Percentiles rank a stretch among this genome's conserved stretches.
phyloP scores from a whole-genome alignment of 805 yeast genomes.

The Cyberlindnera mississippiensis region DNA sequence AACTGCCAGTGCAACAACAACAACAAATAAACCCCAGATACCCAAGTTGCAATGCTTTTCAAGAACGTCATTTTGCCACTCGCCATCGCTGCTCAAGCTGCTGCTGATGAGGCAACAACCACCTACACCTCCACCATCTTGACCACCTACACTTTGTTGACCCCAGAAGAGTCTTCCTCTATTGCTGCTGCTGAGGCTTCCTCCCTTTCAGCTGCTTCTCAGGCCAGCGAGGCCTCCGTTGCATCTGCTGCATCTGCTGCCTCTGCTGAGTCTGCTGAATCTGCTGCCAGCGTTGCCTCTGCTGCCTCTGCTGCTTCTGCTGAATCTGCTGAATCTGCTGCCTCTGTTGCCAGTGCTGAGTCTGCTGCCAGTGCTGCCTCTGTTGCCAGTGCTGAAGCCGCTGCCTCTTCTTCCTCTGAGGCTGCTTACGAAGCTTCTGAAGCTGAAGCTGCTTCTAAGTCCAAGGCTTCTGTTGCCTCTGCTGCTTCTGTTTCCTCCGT shows the following conservation, averaged over 20 bases:
- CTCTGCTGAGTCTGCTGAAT: constrained; percentile 22
- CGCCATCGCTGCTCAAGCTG: constrained; percentile 29
- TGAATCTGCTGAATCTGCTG: constrained; percentile 9
- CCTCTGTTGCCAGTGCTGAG: constrained; percentile 24
- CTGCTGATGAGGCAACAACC: constrained; percentile 33
- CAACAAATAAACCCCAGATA: neutral
- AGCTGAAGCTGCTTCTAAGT: constrained; percentile 28
- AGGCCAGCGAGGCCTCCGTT: constrained; percentile 4
- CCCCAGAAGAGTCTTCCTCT: constrained; percentile 26
- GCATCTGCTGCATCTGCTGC: constrained; percentile 15
- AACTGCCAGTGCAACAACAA: too few species aligned
- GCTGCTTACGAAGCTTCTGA: constrained; percentile 21
- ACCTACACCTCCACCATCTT: constrained; percentile 38
- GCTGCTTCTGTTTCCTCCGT: constrained; percentile 22
- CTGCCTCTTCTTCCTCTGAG: constrained; percentile 8
- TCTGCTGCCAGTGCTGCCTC: constrained; percentile 15
- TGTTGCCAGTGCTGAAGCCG: constrained; percentile 18
- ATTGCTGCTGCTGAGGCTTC: constrained; percentile 7
- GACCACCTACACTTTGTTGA: constrained; percentile 29
- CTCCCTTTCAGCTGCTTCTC: constrained; percentile 20
- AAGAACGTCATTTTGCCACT: constrained; percentile 22
- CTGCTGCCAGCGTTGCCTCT: constrained; percentile 22
- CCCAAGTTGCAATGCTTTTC: constrained; percentile 20
- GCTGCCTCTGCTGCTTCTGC: constrained; percentile 22
- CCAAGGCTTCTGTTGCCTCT: constrained; percentile 19